Evolutionary conservation across 495 filamentous ascomycete species (phyloP).

Genomic region (Podospora pseudocomata): DNA sequence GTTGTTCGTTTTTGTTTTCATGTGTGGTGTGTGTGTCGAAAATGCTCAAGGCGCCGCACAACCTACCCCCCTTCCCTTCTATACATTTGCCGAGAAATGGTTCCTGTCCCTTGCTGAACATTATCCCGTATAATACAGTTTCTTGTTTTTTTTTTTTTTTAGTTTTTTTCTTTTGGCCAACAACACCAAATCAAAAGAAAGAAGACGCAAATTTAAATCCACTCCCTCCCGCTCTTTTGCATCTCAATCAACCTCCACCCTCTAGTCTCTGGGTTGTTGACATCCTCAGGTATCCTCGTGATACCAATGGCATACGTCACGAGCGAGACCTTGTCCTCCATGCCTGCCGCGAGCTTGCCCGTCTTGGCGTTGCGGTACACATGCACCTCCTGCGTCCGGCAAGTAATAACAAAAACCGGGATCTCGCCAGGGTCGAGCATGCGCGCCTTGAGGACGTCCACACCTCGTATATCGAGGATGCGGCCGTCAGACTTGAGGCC

Average conservation of each 20-base stretch:
- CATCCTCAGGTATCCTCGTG: conserved; percentile 87
- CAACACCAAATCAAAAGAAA: background rate
- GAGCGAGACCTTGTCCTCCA: conserved; percentile 97
- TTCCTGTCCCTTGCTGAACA: background rate
- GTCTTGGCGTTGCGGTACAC: conserved; percentile 92
- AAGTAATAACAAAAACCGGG: conserved; percentile 94
- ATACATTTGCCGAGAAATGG: background rate
- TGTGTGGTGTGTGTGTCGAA: background rate
- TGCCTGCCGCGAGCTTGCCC: conserved; percentile 85
- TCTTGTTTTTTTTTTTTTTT: background rate
- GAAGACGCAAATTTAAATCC: conserved; percentile 33
- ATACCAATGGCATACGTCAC: conserved; percentile 98
- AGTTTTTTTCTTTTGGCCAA: background rate
- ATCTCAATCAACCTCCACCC: conserved; percentile 97
- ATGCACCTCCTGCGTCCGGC: conserved; percentile 95
- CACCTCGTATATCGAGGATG: conserved; percentile 89
- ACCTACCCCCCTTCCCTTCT: background rate
- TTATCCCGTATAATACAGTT: background rate
- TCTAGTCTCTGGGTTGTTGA: conserved; percentile 91
- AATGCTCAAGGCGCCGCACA: background rate
- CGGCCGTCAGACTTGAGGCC: conserved; percentile 91
- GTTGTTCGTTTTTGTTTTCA: background rate
- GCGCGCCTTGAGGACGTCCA: conserved; percentile 83
- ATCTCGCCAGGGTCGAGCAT: conserved; percentile 96
- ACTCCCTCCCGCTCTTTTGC: conserved; percentile 97